Base-by-base conservation (phyloP, 768 basidiomycete genomes). In the Mycena polygramma region DNA sequence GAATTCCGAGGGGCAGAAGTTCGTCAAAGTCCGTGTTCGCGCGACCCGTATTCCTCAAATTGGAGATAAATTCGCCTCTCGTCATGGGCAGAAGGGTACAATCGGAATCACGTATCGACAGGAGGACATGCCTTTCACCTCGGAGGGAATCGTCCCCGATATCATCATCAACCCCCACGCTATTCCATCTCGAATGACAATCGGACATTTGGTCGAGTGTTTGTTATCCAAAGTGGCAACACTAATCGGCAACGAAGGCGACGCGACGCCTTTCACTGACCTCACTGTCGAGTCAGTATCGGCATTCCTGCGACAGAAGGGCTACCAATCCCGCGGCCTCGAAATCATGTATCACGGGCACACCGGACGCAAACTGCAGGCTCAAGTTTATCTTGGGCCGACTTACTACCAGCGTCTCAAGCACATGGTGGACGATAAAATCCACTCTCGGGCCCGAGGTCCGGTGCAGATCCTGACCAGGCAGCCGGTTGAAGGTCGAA, bases 341-440 rank as follows among this genome's bases (percentile, higher is more conserved):
- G 98, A 99, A 79, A 91, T 99, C 75, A 97, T 99, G 95, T 98
- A 96, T 80, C 97, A 99, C 75, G 98, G 98, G 7, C 98, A 99
- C 79, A 98, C 97, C 1, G 98, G 97, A n/a, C 90, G 91, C 66
- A 99, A 99, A 79, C 89, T 99, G 2, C 97, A 98, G 79, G 98
- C 98, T 11, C 98, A 99, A 78, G 91, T 99, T 15, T 99, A 99
- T 81, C 92, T 99, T 71, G 98, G 98, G 7, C 98, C 98, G 19
- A 99, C 98, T 7, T 99, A 99, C 80, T 99, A 99, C 80, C 97
- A 99, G 80, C 92, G 97, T 45, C 86, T 99, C 74, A 99, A 99
- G 85, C 98, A 99, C 83, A 99, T 99, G 97, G 98, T 99, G 53
- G 97, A 98, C 80, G 98, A 99, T 83, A 99, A 99, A 85, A 99